Percentiles rank a stretch among this genome's conserved stretches.
Evolutionary conservation across 257 asterid species (phyloP).

Genomic region (Nicotiana benthamiana): DNA sequence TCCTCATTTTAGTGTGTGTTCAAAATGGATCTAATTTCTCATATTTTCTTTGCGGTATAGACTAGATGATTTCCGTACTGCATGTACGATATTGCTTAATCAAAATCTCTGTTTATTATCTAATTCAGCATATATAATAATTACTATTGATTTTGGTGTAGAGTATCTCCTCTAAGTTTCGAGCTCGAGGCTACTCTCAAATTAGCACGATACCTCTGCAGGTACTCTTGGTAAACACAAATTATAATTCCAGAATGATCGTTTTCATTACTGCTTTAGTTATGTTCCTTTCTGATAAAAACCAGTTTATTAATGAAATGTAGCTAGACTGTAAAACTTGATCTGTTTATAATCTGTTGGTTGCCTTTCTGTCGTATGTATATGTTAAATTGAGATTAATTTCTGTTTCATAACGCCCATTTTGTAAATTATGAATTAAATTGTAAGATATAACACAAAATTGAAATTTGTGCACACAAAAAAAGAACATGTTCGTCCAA

Average conservation of each 20-base stretch:
- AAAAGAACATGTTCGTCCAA: background rate
- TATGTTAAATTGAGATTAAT: background rate
- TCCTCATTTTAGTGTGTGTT: background rate
- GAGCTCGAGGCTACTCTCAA: slow-evolving; percentile 96
- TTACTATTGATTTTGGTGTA: slow-evolving; percentile 19
- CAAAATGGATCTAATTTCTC: background rate
- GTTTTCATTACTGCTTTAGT: background rate
- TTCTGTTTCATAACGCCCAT: background rate
- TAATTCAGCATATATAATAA: background rate
- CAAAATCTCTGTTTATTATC: background rate
- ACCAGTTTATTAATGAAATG: background rate
- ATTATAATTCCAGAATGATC: background rate
- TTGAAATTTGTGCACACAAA: background rate
- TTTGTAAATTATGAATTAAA: background rate
- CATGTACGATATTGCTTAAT: background rate
- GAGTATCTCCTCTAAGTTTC: slow-evolving; percentile 97
- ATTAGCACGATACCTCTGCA: slow-evolving; percentile 95
- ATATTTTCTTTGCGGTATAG: background rate
- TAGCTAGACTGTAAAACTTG: background rate
- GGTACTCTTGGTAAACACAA: slow-evolving; percentile 36
- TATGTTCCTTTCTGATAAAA: background rate
- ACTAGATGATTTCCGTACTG: background rate
- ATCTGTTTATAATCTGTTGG: background rate
- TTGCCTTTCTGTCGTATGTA: background rate
- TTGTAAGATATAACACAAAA: background rate